Evolutionary conservation across 805 yeast genomes (phyloP).

Genomic region (Metschnikowia borealis): DNA sequence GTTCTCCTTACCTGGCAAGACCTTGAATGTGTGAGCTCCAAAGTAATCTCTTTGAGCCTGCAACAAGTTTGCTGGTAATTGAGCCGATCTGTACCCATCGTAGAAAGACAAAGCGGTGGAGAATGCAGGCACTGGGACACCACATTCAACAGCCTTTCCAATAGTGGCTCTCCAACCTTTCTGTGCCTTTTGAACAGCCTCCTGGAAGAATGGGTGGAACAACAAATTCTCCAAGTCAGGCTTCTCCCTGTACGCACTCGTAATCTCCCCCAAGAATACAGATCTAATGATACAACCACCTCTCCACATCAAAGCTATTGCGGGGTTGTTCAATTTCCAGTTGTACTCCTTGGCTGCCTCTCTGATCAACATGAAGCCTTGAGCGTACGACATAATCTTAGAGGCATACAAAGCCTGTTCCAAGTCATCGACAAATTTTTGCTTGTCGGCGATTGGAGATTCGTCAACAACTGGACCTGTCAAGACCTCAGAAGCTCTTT

Average conservation of each 20-base stretch:
- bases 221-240: constrained; percentile 93
- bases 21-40: constrained; percentile 99
- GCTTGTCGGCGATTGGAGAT: constrained; percentile 64
- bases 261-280: constrained; percentile 94
- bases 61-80: constrained; percentile 94
- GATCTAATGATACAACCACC: constrained; percentile 99
- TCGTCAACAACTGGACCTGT: constrained; percentile 72
- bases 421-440: constrained; percentile 83
- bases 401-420: constrained; percentile 99
- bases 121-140: constrained; percentile 98
- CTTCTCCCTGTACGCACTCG: constrained; percentile 90
- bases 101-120: constrained; percentile 95
- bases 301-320: constrained; percentile 99
- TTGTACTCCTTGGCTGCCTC: constrained; percentile 96
- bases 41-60: constrained; percentile 99
- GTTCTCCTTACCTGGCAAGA: constrained; percentile 80
- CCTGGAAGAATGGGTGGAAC: constrained; percentile 90
- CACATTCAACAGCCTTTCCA: constrained; percentile 71
- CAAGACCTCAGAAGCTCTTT: constrained; percentile 72
- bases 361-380: constrained; percentile 98
- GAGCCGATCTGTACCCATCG: constrained; percentile 96
- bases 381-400: constrained; percentile 96
- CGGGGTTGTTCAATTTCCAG: constrained; percentile 97
- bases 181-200: constrained; percentile 92
- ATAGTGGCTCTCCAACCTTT: constrained; percentile 90